phyloP scores from a whole-genome alignment of 495 filamentous ascomycete genomes.

The Penicillium flavigenum region DNA sequence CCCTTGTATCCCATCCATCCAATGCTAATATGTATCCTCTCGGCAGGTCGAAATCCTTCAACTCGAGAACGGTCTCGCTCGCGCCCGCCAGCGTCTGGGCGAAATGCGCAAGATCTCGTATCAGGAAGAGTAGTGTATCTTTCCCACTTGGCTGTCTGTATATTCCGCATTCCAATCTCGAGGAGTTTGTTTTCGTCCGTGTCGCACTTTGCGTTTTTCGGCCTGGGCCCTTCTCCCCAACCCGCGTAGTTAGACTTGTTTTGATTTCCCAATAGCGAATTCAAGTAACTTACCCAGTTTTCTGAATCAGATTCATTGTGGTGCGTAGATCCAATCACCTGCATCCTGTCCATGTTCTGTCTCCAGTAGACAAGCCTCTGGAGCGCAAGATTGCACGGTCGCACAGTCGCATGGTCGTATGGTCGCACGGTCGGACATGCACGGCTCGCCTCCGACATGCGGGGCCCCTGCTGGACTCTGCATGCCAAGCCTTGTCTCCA shows the following conservation, averaged over 20 bases:
- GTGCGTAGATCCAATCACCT: neutral
- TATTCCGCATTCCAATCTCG: constrained; percentile 8
- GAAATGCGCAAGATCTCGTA: constrained; percentile 99
- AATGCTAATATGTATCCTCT: constrained; percentile 19
- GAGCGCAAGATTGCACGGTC: neutral
- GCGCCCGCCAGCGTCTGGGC: constrained; percentile 78
- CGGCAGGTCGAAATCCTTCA: constrained; percentile 91
- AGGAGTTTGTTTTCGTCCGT: neutral
- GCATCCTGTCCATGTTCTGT: neutral
- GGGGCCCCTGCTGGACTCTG: neutral
- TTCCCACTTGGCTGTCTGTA: constrained; percentile 5
- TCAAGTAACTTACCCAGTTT: constrained; percentile 6
- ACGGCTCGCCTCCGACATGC: neutral
- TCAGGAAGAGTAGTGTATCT: constrained; percentile 64
- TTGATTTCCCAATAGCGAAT: constrained; percentile 14
- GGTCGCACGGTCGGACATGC: neutral
- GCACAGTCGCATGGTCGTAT: neutral
- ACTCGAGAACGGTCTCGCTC: constrained; percentile 82
- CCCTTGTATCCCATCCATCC: constrained; percentile 9
- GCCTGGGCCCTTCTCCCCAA: constrained; percentile 1
- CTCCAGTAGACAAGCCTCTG: neutral
- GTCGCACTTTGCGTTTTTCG: constrained; percentile 2
- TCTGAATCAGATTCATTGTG: neutral
- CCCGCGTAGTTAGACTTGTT: constrained; percentile 11
- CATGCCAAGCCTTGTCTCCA: constrained; percentile 11